Conservation (phyloP, 768 basidiomycete genomes). For the Suillus alpinus region DNA sequence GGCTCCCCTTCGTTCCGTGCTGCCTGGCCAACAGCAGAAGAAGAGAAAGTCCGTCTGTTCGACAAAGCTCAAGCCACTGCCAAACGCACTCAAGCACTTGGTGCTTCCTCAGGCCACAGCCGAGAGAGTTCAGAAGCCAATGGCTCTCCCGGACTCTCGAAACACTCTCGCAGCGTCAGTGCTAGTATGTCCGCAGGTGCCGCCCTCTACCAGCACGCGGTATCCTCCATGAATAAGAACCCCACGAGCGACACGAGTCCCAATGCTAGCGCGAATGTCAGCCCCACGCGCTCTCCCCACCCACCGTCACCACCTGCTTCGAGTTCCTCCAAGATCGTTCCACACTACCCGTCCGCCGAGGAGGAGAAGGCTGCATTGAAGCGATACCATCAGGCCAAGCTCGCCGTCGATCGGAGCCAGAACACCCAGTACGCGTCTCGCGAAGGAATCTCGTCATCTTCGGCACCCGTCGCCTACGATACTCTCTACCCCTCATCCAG, state of each 20-base stretch:
- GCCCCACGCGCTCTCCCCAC: slow-evolving; percentile 31
- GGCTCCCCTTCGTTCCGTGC: slow-evolving; percentile 4
- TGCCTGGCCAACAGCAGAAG: slow-evolving; percentile 67
- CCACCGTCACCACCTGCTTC: slow-evolving; percentile 29
- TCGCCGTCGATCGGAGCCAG: slow-evolving; percentile 65
- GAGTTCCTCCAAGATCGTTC: slow-evolving; percentile 24
- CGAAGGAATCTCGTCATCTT: slow-evolving; percentile 22
- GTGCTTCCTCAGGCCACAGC: slow-evolving; percentile 24
- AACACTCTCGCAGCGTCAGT: slow-evolving; percentile 10
- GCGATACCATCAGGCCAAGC: slow-evolving; percentile 69
- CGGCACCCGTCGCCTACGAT: slow-evolving; percentile 60
- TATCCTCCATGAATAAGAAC: slow-evolving; percentile 36
- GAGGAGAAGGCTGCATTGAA: slow-evolving; percentile 72
- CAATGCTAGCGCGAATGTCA: slow-evolving; percentile 19
- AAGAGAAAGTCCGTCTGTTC: slow-evolving; percentile 73
- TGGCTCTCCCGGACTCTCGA: slow-evolving; percentile 15
- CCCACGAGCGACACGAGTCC: slow-evolving; percentile 15
- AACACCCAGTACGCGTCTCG: slow-evolving; percentile 25
- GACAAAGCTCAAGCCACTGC: slow-evolving; percentile 68
- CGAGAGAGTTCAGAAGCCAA: slow-evolving; percentile 29
- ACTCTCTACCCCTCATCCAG: slow-evolving; percentile 49
- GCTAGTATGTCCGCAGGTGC: slow-evolving; percentile 37
- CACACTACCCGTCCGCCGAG: slow-evolving; percentile 60
- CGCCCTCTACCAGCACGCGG: slow-evolving; percentile 43
- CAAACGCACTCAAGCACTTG: slow-evolving; percentile 49